Base-by-base conservation (phyloP, 108 stramenopile species). In the Fragilaria radians region DNA sequence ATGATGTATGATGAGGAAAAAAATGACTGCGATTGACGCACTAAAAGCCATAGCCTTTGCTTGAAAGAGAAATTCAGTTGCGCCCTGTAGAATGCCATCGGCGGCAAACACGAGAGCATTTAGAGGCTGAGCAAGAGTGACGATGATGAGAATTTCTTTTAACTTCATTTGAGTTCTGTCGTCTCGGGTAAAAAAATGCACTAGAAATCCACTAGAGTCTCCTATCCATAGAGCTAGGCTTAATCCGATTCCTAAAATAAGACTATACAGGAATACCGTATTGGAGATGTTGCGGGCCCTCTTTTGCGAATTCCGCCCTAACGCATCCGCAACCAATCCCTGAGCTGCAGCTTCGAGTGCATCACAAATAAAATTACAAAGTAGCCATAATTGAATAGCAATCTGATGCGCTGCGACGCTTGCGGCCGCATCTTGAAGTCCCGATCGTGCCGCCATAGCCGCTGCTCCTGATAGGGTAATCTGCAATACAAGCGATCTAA, bases 31-130 rank as follows among this genome's bases (percentile, higher is more conserved):
- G 7, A 66, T 63, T 5, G 73, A 34, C 23, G 74, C 87, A 66
- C 85, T 86, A 45, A 92, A 22, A 17, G 79, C 76, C 87, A 92
- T 88, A 19, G 74, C 76, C 57, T 82, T 86, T 9, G 90, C 90
- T 56, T 92, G 90, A 59, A 77, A 92, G 1, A 71, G 24, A 67
- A 92, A 92, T 58, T 86, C 85, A 5, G 78, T 71, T 1, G 90
- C 90, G 3, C 90, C 90, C 51, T 92, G 87, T 19, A 92, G 34
- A n/a, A 92, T 81, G 3, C 90, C 90, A 72, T 92, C 90, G 19
- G 90, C 90, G 19, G 86, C 81, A 61, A 92, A 92, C 25, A 92
- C 90, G 54, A 88, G 62, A 22, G 86, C 72, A 63, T 92, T 92
- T 19, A 92, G 63, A 21, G 90, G 90, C 65, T 92, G 90, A 1